Percentiles rank a stretch among this genome's conserved stretches.
Evolutionary conservation across 2,329 filamentous ascomycete species (phyloP).

Genomic region (Macrophomina pseudophaseolina): DNA sequence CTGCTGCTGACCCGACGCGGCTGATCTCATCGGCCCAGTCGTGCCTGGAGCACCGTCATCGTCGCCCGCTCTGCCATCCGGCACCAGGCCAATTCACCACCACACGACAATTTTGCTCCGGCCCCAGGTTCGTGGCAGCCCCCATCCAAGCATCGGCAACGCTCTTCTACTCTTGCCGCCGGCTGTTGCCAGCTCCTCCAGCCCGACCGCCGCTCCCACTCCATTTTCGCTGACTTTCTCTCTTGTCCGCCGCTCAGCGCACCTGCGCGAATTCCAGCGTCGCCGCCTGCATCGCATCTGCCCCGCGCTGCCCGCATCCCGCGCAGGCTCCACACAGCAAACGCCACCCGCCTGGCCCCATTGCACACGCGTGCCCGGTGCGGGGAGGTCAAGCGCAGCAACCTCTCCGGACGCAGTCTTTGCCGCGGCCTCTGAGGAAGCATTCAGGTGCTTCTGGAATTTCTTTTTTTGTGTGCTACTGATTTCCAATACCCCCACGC

Average conservation of each 20-base stretch:
- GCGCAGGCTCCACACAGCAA: slow-evolving; percentile 16
- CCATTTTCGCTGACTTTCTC: slow-evolving; percentile 20
- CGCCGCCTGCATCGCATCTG: slow-evolving; percentile 20
- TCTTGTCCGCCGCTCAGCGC: slow-evolving; percentile 7
- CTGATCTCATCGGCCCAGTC: slow-evolving; percentile 21
- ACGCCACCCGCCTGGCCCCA: slow-evolving; percentile 20
- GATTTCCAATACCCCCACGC: slow-evolving; percentile 21
- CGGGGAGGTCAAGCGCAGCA: slow-evolving; percentile 45
- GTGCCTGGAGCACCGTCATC: slow-evolving; percentile 27
- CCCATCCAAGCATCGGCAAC: background rate
- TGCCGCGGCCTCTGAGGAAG: slow-evolving; percentile 5
- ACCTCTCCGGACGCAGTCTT: slow-evolving; percentile 45
- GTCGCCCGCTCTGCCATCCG: slow-evolving; percentile 21
- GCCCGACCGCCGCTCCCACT: background rate
- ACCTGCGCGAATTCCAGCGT: slow-evolving; percentile 19
- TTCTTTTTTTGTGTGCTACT: slow-evolving; percentile 7
- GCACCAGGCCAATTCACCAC: slow-evolving; percentile 25
- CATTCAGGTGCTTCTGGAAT: slow-evolving; percentile 6
- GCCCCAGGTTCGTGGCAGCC: slow-evolving; percentile 24
- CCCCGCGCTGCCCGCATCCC: slow-evolving; percentile 17
- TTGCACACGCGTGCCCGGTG: slow-evolving; percentile 35
- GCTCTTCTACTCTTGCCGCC: background rate
- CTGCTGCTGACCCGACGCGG: slow-evolving; percentile 24
- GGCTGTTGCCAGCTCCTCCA: background rate
- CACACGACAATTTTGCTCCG: slow-evolving; percentile 25